Evolutionary conservation across 2,329 filamentous ascomycete genomes (phyloP).

Genomic region (Lachnellula cervina): DNA sequence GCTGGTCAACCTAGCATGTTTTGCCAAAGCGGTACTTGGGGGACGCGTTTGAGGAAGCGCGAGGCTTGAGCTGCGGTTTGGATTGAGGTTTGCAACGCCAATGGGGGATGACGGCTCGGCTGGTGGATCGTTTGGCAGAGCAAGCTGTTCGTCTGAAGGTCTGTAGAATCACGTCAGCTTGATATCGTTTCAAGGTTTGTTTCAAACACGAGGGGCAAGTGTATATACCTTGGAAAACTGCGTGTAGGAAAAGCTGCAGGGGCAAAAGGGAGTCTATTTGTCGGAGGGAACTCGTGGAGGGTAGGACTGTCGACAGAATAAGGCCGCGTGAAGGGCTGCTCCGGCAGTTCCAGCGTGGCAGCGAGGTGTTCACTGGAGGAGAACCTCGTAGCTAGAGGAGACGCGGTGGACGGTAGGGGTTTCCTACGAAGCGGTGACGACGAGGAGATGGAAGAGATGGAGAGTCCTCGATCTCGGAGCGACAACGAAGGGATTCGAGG

Average conservation of each 20-base stretch:
- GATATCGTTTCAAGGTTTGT: constrained; percentile 9
- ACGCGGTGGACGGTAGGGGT: constrained; percentile 53
- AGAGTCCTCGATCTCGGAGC: constrained; percentile 23
- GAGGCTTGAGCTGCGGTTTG: constrained; percentile 21
- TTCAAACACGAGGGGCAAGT: neutral
- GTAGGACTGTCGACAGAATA: constrained; percentile 57
- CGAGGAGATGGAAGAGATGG: constrained; percentile 22
- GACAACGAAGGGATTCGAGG: constrained; percentile 17
- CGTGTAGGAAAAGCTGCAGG: constrained; percentile 2
- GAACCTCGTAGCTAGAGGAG: constrained; percentile 46
- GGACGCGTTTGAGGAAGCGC: constrained; percentile 16
- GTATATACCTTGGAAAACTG: constrained; percentile 11
- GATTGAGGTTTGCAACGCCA: constrained; percentile 4
- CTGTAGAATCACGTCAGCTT: constrained; percentile 19
- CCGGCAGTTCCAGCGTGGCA: constrained; percentile 39
- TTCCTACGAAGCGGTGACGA: constrained; percentile 48
- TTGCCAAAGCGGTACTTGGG: constrained; percentile 12
- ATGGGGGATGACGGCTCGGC: constrained; percentile 16
- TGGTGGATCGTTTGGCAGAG: constrained; percentile 16
- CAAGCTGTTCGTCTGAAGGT: constrained; percentile 21
- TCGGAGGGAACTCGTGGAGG: constrained; percentile 52
- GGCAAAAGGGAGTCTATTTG: constrained; percentile 12
- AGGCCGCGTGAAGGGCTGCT: constrained; percentile 51
- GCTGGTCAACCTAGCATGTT: constrained; percentile 29
- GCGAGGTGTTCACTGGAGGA: constrained; percentile 36